Evolutionary conservation across 495 filamentous ascomycete genomes (phyloP).

Genomic region (Letharia columbiana): DNA sequence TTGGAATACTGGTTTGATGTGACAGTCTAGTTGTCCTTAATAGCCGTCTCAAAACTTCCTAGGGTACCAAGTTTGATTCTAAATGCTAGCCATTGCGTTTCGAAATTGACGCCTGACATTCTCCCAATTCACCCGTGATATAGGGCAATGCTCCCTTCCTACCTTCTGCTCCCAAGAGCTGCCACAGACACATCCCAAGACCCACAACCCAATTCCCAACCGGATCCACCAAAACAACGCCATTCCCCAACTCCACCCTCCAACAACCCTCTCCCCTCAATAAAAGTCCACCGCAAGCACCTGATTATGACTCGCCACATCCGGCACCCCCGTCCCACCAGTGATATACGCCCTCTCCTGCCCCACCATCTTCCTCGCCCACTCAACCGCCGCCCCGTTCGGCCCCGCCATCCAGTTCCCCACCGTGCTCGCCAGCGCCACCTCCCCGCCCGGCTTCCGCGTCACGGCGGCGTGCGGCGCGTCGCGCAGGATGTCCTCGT

Average conservation of each 20-base stretch:
- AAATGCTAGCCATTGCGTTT: too few species aligned
- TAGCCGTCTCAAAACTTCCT: too few species aligned
- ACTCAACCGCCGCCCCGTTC: slow-evolving; percentile 36
- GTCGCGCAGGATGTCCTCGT: slow-evolving; percentile 30
- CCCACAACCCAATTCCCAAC: too few species aligned
- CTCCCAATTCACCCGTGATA: too few species aligned
- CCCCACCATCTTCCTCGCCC: slow-evolving; percentile 31
- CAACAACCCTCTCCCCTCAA: neutral
- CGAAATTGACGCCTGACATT: too few species aligned
- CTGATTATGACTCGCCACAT: slow-evolving; percentile 36
- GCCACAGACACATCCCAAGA: too few species aligned
- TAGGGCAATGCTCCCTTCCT: too few species aligned
- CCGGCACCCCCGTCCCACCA: slow-evolving; percentile 32
- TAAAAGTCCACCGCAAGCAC: slow-evolving; percentile 36
- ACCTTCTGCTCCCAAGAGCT: too few species aligned
- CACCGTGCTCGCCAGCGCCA: slow-evolving; percentile 32
- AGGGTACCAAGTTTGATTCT: too few species aligned
- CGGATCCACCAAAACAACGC: neutral
- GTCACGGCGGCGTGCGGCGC: slow-evolving; percentile 31
- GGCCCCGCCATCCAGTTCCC: slow-evolving; percentile 36
- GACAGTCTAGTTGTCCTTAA: too few species aligned
- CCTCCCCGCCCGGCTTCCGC: slow-evolving; percentile 31
- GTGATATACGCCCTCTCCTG: slow-evolving; percentile 34
- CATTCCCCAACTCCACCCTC: neutral
- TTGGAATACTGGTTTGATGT: too few species aligned